phyloP scores from a whole-genome alignment of 1,139 yeast genomes.

The Candida smagusa region DNA sequence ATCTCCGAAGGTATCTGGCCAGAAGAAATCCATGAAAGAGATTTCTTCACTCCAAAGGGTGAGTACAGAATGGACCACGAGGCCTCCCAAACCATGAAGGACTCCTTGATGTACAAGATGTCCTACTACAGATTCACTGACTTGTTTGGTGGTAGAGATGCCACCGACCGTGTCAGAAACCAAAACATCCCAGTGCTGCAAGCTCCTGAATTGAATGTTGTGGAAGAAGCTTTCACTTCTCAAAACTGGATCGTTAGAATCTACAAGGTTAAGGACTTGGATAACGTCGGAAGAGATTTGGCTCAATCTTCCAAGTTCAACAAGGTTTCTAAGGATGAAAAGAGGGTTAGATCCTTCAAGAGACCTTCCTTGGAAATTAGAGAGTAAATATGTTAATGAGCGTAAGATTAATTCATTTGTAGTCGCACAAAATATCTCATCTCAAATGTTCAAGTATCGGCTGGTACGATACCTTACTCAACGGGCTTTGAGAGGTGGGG shows the following conservation, averaged over 20 bases:
- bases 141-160: conserved; percentile 64
- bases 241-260: conserved; percentile 97
- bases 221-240: conserved; percentile 93
- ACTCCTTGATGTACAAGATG: conserved; percentile 94
- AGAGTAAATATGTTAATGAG: conserved; percentile 15
- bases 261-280: conserved; percentile 88
- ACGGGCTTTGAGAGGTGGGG: not conserved
- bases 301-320: conserved; percentile 48
- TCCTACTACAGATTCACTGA: conserved; percentile 85
- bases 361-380: conserved; percentile 55
- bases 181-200: conserved; percentile 63
- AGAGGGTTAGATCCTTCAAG: conserved; percentile 44
- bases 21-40: conserved; percentile 84
- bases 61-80: conserved; percentile 82
- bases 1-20: conserved; percentile 99
- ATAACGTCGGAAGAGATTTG: conserved; percentile 79
- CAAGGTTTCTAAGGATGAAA: conserved; percentile 25
- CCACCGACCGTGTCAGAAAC: conserved; percentile 81
- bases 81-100: conserved; percentile 82
- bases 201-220: conserved; percentile 63
- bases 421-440: no score
- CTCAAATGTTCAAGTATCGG: not conserved
- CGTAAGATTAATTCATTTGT: not conserved
- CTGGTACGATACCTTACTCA: conserved; percentile 2
- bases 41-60: conserved; percentile 79